These are phyloP conservation scores for Monilinia aucupariae DNA, from an alignment of 2,329 filamentous ascomycete genomes.

Conservation along the genomic window DNA sequence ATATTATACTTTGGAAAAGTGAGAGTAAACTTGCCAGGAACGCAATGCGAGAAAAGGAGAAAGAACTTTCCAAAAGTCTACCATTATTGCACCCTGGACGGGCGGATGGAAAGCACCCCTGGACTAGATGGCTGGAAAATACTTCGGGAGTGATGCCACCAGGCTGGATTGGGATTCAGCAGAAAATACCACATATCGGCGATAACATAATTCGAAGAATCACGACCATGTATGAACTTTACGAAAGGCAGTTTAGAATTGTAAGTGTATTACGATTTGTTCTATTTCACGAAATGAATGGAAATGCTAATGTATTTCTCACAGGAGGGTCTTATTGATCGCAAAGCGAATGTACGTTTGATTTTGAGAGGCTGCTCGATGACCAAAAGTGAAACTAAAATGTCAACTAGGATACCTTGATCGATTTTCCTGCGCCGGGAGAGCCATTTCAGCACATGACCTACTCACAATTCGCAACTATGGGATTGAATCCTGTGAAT, in stretches of 20 bases:
- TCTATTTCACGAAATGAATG: neutral
- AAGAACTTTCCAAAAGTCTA: neutral
- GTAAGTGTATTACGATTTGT: neutral
- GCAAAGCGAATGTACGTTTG: neutral
- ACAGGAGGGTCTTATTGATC: neutral
- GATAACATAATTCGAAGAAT: constrained; percentile 10
- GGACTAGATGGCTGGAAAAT: constrained; percentile 19
- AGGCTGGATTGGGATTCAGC: constrained; percentile 18
- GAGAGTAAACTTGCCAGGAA: neutral
- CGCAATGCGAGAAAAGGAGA: neutral
- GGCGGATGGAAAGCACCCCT: constrained; percentile 10
- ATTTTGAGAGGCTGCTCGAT: neutral
- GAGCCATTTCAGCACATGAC: neutral
- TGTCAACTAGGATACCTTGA: neutral
- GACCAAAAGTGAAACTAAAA: neutral
- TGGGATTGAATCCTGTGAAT: neutral
- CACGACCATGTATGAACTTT: neutral
- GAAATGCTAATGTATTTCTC: neutral
- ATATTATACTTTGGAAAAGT: neutral
- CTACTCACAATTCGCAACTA: neutral
- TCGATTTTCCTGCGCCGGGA: neutral
- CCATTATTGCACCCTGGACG: constrained; percentile 7
- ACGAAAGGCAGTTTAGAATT: neutral
- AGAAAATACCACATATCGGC: constrained; percentile 17
- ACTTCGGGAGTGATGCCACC: neutral